Percentiles rank a stretch among this genome's conserved stretches.
Evolutionary conservation across 345 rosid species (phyloP).

Genomic region (Eucalyptus globulus): DNA sequence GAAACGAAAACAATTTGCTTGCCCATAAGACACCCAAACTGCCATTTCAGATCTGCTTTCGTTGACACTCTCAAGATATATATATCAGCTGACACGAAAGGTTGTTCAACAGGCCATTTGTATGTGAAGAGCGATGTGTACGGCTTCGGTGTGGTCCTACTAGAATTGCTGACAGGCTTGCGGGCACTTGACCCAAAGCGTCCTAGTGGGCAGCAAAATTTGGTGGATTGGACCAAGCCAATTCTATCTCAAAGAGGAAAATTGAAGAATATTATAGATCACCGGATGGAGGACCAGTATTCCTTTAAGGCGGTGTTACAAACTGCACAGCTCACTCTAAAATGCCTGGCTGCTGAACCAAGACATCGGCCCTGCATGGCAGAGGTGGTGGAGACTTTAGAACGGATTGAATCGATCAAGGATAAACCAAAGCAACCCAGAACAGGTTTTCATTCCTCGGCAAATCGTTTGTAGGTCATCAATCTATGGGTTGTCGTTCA

Average conservation of each 20-base stretch:
- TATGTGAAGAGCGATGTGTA: constrained; percentile 69
- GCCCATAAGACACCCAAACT: background rate
- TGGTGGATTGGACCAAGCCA: constrained; percentile 51
- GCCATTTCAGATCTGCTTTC: background rate
- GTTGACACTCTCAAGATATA: background rate
- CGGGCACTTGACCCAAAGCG: constrained; percentile 30
- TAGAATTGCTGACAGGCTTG: constrained; percentile 45
- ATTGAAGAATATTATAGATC: constrained; percentile 31
- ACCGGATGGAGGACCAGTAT: constrained; percentile 36
- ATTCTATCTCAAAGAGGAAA: constrained; percentile 21
- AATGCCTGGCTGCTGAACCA: constrained; percentile 35
- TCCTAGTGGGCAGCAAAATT: constrained; percentile 22
- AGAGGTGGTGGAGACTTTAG: constrained; percentile 34
- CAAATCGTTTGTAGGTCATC: background rate
- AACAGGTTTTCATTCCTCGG: background rate
- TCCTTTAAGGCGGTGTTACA: constrained; percentile 26
- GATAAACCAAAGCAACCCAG: constrained; percentile 1
- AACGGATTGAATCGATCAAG: constrained; percentile 20
- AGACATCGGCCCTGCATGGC: constrained; percentile 44
- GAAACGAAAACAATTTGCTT: background rate
- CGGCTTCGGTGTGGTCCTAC: constrained; percentile 58
- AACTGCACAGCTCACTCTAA: constrained; percentile 26
- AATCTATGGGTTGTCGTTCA: background rate
- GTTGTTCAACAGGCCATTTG: constrained; percentile 29
- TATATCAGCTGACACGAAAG: background rate